Base-by-base conservation (phyloP, 2,329 filamentous ascomycete species). In the Coniella vitis region DNA sequence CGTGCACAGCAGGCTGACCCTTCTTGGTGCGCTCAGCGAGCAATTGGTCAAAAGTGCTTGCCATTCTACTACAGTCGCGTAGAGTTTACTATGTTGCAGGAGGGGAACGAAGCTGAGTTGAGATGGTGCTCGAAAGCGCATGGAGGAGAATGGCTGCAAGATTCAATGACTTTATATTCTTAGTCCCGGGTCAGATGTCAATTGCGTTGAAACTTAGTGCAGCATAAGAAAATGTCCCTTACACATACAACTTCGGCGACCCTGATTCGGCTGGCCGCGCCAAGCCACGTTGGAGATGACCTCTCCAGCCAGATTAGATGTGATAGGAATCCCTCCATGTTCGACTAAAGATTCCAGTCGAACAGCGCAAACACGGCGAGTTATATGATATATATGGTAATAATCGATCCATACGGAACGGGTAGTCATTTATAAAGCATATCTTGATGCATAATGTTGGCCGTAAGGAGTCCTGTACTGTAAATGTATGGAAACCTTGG, bases 11-110 rank as follows among this genome's bases (percentile, higher is more conserved):
- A 10, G 44, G 22, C 12, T 19, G 10, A 4, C 36, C 36, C 12
- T 46, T 46, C 44, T 34, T 46, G 5, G 44, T 46, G 35, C 44
- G 25, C 22, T 46, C 44, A 20, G 22, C 22, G 16, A 46, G 44
- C 7, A 46, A 36, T 13, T 25, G 10, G 22, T 46, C 44, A 19
- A 46, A 46, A 9, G 16, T n/a, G 25, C 17, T 20, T 3, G 36
- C 20, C 44, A 46, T 46, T 5, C 13, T 39, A n/a, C 16, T 3
- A 38, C 4, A 16, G 34, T 36, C 37, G 14, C 37, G 16, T n/a
- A n/a, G 12, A 19, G 17, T 12, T 12, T 38, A 8, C 4, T 12
- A n/a, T 37, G 17, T 21, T 19, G 17, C 21, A 38, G 17, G 21
- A 9, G 3, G 14, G 8, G 37, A 38, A 38, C 37, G 20, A 20